A percentile compares a stretch with the other conserved stretches of the same genome.
phyloP scores from a whole-genome alignment of 768 basidiomycete species.

The Lentinula sp. region DNA sequence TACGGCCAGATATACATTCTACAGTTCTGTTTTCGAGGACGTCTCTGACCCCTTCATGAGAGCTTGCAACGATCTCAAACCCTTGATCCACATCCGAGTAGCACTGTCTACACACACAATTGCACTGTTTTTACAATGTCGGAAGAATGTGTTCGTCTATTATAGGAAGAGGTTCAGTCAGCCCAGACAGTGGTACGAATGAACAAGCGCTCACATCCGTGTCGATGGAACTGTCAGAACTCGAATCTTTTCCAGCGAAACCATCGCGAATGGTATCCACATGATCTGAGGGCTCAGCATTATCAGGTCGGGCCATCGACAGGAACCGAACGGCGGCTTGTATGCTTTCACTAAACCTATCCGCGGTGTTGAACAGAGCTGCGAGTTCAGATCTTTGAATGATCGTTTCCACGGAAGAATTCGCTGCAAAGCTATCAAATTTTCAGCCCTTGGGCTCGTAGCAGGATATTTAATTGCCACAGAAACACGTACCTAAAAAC shows the following conservation, averaged over 20 bases:
- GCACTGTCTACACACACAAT: neutral
- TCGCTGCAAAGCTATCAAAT: conserved; percentile 55
- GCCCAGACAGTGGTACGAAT: conserved; percentile 19
- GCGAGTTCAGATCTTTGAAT: conserved; percentile 91
- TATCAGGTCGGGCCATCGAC: neutral
- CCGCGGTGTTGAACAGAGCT: conserved; percentile 89
- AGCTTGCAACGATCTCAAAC: neutral
- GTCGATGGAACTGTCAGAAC: conserved; percentile 29
- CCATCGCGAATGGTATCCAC: neutral
- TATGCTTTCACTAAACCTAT: conserved; percentile 88
- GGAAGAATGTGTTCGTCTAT: neutral
- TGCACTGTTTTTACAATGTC: neutral
- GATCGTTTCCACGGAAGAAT: conserved; percentile 36
- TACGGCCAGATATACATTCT: no score
- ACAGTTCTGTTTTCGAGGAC: neutral
- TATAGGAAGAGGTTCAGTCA: neutral
- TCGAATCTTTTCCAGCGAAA: neutral
- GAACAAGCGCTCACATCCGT: conserved; percentile 50
- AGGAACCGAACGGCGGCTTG: conserved; percentile 77
- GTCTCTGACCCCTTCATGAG: neutral
- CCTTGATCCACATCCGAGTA: neutral
- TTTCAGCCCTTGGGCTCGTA: neutral
- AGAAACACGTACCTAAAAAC: conserved; percentile 58
- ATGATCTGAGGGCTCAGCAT: neutral
- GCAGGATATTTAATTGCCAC: no score